Evolutionary conservation across 2,329 filamentous ascomycete genomes (phyloP).

Genomic region (Aspergillus bombycis): DNA sequence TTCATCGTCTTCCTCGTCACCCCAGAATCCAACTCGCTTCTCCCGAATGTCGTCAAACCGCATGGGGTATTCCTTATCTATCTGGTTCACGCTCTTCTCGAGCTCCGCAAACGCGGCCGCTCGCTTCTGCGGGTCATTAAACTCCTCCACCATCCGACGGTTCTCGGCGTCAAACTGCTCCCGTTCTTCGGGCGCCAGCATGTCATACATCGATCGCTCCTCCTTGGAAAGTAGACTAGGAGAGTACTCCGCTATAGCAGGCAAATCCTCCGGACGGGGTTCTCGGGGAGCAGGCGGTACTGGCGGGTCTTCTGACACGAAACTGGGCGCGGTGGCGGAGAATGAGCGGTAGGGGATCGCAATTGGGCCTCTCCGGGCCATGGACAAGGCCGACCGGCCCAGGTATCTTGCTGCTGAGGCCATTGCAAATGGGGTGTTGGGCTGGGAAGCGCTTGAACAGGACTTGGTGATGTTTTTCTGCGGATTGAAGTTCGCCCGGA

Average conservation of each 20-base stretch:
- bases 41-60: conserved; percentile 32
- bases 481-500: conserved; percentile 21
- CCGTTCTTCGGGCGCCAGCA: conserved; percentile 42
- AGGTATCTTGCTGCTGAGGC: conserved; percentile 43
- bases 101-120: conserved; percentile 34
- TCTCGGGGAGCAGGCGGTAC: conserved; percentile 33
- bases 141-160: conserved; percentile 39
- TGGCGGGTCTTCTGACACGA: conserved; percentile 38
- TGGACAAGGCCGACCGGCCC: conserved; percentile 37
- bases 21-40: conserved; percentile 44
- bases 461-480: conserved; percentile 25
- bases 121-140: conserved; percentile 38
- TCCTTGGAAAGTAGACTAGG: conserved; percentile 36
- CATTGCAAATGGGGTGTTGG: conserved; percentile 35
- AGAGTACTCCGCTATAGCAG: conserved; percentile 40
- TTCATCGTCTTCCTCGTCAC: conserved; percentile 50
- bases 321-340: conserved; percentile 37
- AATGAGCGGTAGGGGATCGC: conserved; percentile 34
- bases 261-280: conserved; percentile 32
- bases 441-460: conserved; percentile 26
- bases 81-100: conserved; percentile 33
- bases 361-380: conserved; percentile 36
- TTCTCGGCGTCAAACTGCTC: conserved; percentile 41
- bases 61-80: conserved; percentile 36
- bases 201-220: conserved; percentile 42